These are phyloP conservation scores for Tylopilus sp. DNA, from an alignment of 768 basidiomycete genomes.

Conservation along the genomic window DNA sequence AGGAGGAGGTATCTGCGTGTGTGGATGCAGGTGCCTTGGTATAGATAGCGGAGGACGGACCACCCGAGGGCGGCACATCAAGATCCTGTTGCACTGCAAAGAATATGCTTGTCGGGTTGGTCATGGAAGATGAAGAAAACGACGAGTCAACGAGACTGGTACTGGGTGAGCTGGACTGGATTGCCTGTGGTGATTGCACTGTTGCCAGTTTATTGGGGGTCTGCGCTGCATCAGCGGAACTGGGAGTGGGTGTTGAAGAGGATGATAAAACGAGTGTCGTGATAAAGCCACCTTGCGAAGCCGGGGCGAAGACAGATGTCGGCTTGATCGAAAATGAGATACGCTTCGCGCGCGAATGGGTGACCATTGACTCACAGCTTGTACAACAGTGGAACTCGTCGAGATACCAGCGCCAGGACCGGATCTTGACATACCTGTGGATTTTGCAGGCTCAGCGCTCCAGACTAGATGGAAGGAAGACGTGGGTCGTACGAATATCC, in stretches of 20 bases:
- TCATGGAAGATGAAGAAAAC: background rate
- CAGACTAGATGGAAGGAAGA: background rate
- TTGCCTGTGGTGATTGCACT: background rate
- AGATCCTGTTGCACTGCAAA: background rate
- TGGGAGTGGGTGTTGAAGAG: background rate
- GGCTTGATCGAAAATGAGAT: background rate
- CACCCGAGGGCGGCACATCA: background rate
- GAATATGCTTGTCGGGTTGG: background rate
- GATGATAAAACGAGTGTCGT: background rate
- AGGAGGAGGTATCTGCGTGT: no score
- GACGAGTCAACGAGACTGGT: background rate
- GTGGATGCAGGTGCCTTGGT: background rate
- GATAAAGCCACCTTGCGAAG: background rate
- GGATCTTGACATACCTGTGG: background rate
- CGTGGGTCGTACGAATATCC: background rate
- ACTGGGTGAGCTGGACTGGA: background rate
- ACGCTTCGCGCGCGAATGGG: background rate
- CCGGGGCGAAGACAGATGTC: background rate
- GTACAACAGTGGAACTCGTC: background rate
- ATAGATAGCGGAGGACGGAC: background rate
- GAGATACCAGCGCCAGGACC: background rate
- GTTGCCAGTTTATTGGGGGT: background rate
- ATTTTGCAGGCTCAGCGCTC: background rate
- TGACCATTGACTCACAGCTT: constrained; percentile 1
- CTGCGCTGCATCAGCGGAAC: background rate